Evolutionary conservation across 75 land plant genomes (phyloP).

Genomic region (Adiantum capillusveneris): DNA sequence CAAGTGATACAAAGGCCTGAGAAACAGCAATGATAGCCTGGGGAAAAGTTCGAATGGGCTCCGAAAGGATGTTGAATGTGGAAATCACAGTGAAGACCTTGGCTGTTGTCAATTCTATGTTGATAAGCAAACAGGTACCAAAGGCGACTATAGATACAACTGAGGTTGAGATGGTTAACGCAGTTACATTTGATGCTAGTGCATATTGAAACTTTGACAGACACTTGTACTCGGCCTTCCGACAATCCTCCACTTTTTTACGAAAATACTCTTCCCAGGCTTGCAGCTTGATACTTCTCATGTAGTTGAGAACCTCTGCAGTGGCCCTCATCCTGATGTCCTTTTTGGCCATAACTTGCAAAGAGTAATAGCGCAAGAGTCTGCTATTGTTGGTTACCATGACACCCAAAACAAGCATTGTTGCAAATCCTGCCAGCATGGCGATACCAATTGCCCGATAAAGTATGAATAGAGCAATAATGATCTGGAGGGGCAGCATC

Average conservation of each 20-base stretch:
- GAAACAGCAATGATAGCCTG: conserved; percentile 24
- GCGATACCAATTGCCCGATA: conserved; percentile 26
- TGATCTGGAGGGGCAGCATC: conserved; percentile 34
- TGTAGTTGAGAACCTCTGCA: conserved; percentile 31
- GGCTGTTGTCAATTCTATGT: conserved; percentile 28
- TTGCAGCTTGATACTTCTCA: conserved; percentile 41
- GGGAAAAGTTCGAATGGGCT: conserved; percentile 32
- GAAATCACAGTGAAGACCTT: conserved; percentile 40
- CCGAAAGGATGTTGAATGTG: conserved; percentile 38
- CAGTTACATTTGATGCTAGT: conserved; percentile 14
- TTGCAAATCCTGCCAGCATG: conserved; percentile 29
- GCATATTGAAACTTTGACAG: conserved; percentile 21
- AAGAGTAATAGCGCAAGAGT: conserved; percentile 13
- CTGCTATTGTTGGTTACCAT: conserved; percentile 2
- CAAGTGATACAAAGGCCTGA: conserved; percentile 27
- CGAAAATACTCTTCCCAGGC: conserved; percentile 35
- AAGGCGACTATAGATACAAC: conserved; percentile 33
- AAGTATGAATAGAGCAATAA: conserved; percentile 28
- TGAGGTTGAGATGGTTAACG: conserved; percentile 27
- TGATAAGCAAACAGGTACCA: conserved; percentile 24
- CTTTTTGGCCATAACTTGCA: conserved; percentile 16
- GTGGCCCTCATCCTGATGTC: conserved; percentile 33
- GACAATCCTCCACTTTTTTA: conserved; percentile 15
- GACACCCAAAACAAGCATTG: conserved; percentile 24
- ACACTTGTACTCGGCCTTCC: conserved; percentile 20